A percentile compares a stretch with the other conserved stretches of the same genome.
These are phyloP conservation scores for Eucalyptus camaldulensis DNA, from an alignment of 345 rosid genomes.

Conservation along the genomic window DNA sequence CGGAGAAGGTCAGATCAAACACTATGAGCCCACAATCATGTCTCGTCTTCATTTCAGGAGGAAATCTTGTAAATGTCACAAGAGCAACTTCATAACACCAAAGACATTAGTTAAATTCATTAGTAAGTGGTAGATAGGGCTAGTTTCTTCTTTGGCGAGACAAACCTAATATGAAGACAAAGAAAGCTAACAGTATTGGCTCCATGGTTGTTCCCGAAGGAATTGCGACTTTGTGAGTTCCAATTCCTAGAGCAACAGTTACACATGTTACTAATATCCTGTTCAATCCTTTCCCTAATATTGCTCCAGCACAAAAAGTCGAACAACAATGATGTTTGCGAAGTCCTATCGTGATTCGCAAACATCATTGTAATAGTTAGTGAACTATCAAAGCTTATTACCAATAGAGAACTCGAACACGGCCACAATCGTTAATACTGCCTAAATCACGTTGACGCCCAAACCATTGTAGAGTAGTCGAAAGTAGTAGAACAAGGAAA, in stretches of 20 bases:
- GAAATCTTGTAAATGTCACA: slow-evolving; percentile 15
- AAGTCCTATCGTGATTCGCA: neutral
- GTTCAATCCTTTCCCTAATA: slow-evolving; percentile 18
- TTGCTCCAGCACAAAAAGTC: slow-evolving; percentile 1
- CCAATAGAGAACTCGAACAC: slow-evolving; percentile 30
- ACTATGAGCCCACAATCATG: slow-evolving; percentile 17
- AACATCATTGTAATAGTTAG: neutral
- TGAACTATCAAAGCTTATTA: neutral
- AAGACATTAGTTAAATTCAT: neutral
- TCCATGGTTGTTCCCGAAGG: neutral
- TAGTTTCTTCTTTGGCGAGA: neutral
- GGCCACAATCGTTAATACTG: slow-evolving; percentile 17
- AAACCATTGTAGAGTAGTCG: slow-evolving; percentile 8
- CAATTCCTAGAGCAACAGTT: slow-evolving; percentile 16
- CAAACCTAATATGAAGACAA: neutral
- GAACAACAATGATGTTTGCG: neutral
- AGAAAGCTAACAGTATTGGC: neutral
- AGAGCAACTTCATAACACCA: slow-evolving; percentile 2
- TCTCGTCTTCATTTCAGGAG: slow-evolving; percentile 15
- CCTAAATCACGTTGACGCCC: slow-evolving; percentile 21
- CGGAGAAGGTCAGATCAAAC: slow-evolving; percentile 19
- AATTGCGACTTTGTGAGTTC: neutral
- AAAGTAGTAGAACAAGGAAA: slow-evolving; percentile 20
- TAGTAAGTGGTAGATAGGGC: neutral
- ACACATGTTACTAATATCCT: slow-evolving; percentile 17